phyloP scores from a whole-genome alignment of 306 rosid genomes.

The Dalbergia cochinchinensis region DNA sequence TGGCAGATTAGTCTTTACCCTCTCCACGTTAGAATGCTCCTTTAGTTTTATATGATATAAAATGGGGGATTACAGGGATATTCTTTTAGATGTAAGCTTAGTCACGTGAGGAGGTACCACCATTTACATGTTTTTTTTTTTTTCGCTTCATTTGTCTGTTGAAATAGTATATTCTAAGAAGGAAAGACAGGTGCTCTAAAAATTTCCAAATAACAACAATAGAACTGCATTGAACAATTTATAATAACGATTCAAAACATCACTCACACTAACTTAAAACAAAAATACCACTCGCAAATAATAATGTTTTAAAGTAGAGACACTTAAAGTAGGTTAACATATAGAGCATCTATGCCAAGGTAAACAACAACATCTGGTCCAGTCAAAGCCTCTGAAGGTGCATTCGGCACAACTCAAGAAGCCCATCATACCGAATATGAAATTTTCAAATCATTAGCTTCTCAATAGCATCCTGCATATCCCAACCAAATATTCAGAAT shows the following conservation, averaged over 20 bases:
- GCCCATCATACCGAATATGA: conserved; percentile 78
- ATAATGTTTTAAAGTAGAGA: conserved; percentile 36
- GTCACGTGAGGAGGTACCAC: no score
- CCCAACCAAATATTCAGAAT: conserved; percentile 30
- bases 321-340: conserved; percentile 41
- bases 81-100: neutral
- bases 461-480: conserved; percentile 90
- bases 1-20: neutral
- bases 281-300: conserved; percentile 43
- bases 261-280: conserved; percentile 36
- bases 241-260: conserved; percentile 32
- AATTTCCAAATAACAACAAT: neutral
- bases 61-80: neutral
- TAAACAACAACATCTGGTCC: conserved; percentile 62
- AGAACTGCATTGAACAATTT: conserved; percentile 35
- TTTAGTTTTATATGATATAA: neutral
- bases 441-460: conserved; percentile 77
- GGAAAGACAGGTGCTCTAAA: neutral
- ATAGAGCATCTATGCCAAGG: conserved; percentile 41
- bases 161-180: neutral
- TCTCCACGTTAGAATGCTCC: no score
- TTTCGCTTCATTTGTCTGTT: neutral
- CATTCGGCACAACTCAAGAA: conserved; percentile 64
- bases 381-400: conserved; percentile 88
- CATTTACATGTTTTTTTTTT: no score